Evolutionary conservation across 306 rosid genomes (phyloP), one percentile per base, ranked within the genome.

Genomic region (Vigna trinervia): DNA sequence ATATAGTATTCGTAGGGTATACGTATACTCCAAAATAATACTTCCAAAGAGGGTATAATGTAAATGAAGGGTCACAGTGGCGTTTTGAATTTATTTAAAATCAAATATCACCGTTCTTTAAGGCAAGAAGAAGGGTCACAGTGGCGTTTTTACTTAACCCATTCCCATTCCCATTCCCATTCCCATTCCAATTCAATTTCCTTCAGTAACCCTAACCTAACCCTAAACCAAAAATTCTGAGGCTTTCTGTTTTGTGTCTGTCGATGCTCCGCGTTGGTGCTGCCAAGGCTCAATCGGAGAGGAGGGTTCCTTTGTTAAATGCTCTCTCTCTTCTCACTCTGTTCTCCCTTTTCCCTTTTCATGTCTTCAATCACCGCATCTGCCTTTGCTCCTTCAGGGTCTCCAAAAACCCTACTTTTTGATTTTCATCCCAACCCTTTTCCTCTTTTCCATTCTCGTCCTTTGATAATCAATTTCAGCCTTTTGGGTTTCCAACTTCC

Each of bases 361-460:
- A 95, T 95, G 97, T 95, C 99, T 95, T 85, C 93, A 76, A 80
- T 88, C 90, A 84, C 86, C 48, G 71, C 74, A 79, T 80, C 73
- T 78, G 48, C 50, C 50, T 45, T 5, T 80, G 36, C 80, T 81
- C 56, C 85, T 75, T 79, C 94, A 86, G 96, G 96, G 92, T 93
- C 91, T 79, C 89, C 74, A 69, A 86, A 87, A 83, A 82, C 92
- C 91, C 92, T 88, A 87, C 78, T 74, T 88, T 79, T 80, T 79
- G 84, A 81, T 86, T 81, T 77, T 23, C 64, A 28, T 57, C 70
- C 82, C 38, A 46, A 43, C 66, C 62, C 82, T 51, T 69, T 60
- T 64, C 52, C 73, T 66, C 41, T 81, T 30, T 73, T n/a, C 41
- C 56, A 17, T 20, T 65, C 46, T 14, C 57, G 36, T 4, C 73